phyloP scores from a whole-genome alignment of 768 basidiomycete genomes.

The Lentinus tigrinus region DNA sequence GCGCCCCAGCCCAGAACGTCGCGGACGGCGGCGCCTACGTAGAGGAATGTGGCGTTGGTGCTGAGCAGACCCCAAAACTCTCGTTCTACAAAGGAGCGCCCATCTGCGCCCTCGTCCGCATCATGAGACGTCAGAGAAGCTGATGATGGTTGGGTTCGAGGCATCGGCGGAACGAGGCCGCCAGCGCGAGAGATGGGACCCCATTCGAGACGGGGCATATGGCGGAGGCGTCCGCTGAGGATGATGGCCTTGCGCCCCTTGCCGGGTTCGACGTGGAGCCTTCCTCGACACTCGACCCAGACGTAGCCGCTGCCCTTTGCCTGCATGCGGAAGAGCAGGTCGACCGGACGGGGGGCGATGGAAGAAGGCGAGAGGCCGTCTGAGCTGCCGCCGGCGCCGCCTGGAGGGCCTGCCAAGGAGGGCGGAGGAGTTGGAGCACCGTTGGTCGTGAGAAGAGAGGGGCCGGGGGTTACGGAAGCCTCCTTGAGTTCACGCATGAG shows the following conservation, averaged over 20 bases:
- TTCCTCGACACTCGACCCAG: constrained; percentile 91
- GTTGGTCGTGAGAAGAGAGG: constrained; percentile 17
- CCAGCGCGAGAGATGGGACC: constrained; percentile 50
- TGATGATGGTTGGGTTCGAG: constrained; percentile 6
- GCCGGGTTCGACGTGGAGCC: constrained; percentile 87
- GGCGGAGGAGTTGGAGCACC: constrained; percentile 7
- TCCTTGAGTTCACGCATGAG: constrained; percentile 92
- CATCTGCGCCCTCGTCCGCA: constrained; percentile 29
- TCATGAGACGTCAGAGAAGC: not conserved
- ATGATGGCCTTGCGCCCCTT: constrained; percentile 95
- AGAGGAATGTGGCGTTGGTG: constrained; percentile 46
- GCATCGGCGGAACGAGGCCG: constrained; percentile 35
- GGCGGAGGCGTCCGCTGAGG: constrained; percentile 74
- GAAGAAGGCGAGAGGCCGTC: not conserved
- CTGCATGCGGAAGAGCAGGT: constrained; percentile 81
- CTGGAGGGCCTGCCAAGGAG: not conserved
- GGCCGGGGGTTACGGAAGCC: constrained; percentile 35
- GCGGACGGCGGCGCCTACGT: constrained; percentile 47
- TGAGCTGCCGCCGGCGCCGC: constrained; percentile 1
- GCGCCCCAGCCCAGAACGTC: constrained; percentile 67
- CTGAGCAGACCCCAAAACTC: constrained; percentile 61
- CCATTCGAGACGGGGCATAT: constrained; percentile 67
- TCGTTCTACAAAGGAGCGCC: constrained; percentile 9
- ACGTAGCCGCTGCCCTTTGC: constrained; percentile 67
- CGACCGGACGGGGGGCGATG: constrained; percentile 55